A percentile compares a stretch with the other conserved stretches of the same genome.
phyloP scores from a whole-genome alignment of 2,329 filamentous ascomycete species.

The Stemphylium vesicarium region DNA sequence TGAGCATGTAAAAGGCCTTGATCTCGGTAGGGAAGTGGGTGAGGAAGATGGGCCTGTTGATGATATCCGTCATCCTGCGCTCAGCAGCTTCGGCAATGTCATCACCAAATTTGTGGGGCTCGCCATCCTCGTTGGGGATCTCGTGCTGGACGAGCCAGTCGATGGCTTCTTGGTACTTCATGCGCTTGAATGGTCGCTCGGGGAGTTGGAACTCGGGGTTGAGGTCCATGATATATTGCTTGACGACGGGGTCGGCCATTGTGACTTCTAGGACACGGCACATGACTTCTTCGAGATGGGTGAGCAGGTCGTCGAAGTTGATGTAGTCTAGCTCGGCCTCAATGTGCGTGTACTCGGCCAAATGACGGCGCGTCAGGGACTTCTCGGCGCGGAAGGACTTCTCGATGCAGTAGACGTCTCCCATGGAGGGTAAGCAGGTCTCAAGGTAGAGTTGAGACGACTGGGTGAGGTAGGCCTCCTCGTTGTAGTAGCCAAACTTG shows the following conservation, averaged over 20 bases:
- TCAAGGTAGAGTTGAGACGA: conserved; percentile 98
- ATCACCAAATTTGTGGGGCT: conserved; percentile 90
- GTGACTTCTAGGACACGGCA: conserved; percentile 83
- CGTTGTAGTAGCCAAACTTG: conserved; percentile 85
- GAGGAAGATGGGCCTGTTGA: conserved; percentile 93
- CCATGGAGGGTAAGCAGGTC: conserved; percentile 86
- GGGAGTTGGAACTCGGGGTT: conserved; percentile 91
- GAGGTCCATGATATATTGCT: conserved; percentile 77
- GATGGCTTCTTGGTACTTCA: conserved; percentile 94
- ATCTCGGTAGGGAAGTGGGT: conserved; percentile 97
- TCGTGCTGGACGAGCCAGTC: conserved; percentile 90
- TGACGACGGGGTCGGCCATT: conserved; percentile 74
- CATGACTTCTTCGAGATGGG: conserved; percentile 85
- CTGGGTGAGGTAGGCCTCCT: conserved; percentile 92
- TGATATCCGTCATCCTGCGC: conserved; percentile 94
- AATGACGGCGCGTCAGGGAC: conserved; percentile 88
- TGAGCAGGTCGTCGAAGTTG: conserved; percentile 84
- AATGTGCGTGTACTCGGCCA: conserved; percentile 96
- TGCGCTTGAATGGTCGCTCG: conserved; percentile 85
- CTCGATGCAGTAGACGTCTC: conserved; percentile 97
- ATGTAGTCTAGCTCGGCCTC: conserved; percentile 98
- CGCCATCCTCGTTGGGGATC: conserved; percentile 90
- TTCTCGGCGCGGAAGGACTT: conserved; percentile 99
- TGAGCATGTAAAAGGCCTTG: conserved; percentile 99
- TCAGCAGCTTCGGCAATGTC: conserved; percentile 98